A percentile compares a stretch with the other conserved stretches of the same genome.
phyloP scores from a whole-genome alignment of 2,329 filamentous ascomycete genomes.

The Microdochium paspali region DNA sequence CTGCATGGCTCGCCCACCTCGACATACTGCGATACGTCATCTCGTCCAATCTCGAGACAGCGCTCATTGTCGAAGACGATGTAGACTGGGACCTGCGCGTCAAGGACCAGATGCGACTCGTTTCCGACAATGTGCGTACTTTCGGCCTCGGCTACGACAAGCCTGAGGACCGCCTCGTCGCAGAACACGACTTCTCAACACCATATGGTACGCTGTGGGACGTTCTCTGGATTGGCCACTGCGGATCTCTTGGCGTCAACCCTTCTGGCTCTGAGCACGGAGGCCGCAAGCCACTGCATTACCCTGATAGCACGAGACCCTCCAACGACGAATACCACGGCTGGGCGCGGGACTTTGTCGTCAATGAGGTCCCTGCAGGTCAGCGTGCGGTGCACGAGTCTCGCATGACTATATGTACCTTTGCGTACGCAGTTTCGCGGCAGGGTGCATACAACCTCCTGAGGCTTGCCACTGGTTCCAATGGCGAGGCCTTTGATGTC shows the following conservation, averaged over 20 bases:
- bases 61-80: slow-evolving; percentile 24
- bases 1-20: slow-evolving; percentile 19
- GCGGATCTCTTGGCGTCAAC: slow-evolving; percentile 14
- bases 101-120: slow-evolving; percentile 16
- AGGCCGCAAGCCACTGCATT: slow-evolving; percentile 6
- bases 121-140: slow-evolving; percentile 19
- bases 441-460: slow-evolving; percentile 22
- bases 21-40: slow-evolving; percentile 19
- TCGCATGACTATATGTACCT: slow-evolving; percentile 17
- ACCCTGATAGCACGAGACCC: slow-evolving; percentile 11
- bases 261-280: slow-evolving; percentile 4
- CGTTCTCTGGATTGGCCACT: slow-evolving; percentile 26
- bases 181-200: slow-evolving; percentile 2
- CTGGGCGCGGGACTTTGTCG: slow-evolving; percentile 8
- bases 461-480: not conserved
- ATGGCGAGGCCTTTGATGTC: not conserved
- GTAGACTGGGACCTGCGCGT: slow-evolving; percentile 25
- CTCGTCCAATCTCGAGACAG: slow-evolving; percentile 11
- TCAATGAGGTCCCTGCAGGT: slow-evolving; percentile 6
- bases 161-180: not conserved
- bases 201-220: slow-evolving; percentile 24
- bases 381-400: slow-evolving; percentile 15
- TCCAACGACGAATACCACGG: slow-evolving; percentile 12
- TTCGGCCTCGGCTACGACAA: slow-evolving; percentile 4
- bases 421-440: slow-evolving; percentile 17